Conservation (phyloP, 2,329 filamentous ascomycete species). For the Verticillium klebahnii region DNA sequence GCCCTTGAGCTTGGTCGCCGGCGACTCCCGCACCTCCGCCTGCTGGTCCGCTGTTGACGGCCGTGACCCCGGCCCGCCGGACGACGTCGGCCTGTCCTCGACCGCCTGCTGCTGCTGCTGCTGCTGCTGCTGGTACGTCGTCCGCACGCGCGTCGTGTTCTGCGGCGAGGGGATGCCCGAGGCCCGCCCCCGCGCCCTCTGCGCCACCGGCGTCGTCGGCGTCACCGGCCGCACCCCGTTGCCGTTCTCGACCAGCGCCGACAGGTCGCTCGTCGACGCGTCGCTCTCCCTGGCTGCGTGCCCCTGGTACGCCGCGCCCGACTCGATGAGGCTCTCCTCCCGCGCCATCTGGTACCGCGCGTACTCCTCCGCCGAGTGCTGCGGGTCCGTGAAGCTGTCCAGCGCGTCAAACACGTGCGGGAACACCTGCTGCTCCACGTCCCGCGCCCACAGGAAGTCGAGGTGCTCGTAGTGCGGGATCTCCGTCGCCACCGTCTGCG, state of each 20-base stretch:
- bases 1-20: constrained; percentile 20
- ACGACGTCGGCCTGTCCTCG: constrained; percentile 7
- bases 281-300: constrained; percentile 22
- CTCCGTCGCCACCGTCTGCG: constrained; percentile 78
- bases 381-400: constrained; percentile 60
- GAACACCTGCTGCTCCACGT: constrained; percentile 81
- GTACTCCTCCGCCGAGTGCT: constrained; percentile 57
- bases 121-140: constrained; percentile 2
- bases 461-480: constrained; percentile 94
- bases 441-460: constrained; percentile 90
- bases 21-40: constrained; percentile 9
- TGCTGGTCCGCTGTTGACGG: not conserved
- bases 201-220: constrained; percentile 1
- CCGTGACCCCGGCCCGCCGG: not conserved
- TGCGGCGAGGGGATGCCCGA: constrained; percentile 10
- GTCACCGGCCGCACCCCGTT: constrained; percentile 3
- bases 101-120: not conserved
- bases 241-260: constrained; percentile 2
- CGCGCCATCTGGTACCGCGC: constrained; percentile 50
- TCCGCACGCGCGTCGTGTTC: constrained; percentile 8
- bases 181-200: constrained; percentile 6
- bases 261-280: constrained; percentile 14
- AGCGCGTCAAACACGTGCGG: constrained; percentile 88
- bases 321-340: constrained; percentile 43
- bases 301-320: constrained; percentile 23